Percentiles rank a stretch among this genome's conserved stretches.
Evolutionary conservation across 805 yeast genomes (phyloP).

Genomic region (Starmerella potacharoeniae): DNA sequence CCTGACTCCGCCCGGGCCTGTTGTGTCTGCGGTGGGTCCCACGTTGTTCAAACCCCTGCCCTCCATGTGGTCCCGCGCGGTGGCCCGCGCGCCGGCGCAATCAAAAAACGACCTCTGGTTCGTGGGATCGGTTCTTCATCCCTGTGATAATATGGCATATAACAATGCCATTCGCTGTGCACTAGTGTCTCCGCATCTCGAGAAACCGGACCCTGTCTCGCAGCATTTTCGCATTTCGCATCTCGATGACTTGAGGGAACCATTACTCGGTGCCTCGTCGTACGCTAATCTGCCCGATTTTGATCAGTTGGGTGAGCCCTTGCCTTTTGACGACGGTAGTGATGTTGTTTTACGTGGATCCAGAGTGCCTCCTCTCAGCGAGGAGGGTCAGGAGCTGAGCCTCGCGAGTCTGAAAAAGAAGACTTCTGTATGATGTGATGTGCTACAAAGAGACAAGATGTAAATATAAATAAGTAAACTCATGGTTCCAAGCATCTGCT

Average conservation of each 20-base stretch:
- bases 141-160: constrained; percentile 19
- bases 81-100: constrained; percentile 14
- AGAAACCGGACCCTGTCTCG: constrained; percentile 1
- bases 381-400: constrained; percentile 2
- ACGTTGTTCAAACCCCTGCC: constrained; percentile 24
- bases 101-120: constrained; percentile 20
- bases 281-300: background rate
- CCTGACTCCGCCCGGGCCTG: constrained; percentile 13
- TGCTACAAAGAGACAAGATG: background rate
- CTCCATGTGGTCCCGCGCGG: constrained; percentile 21
- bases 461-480: background rate
- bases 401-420: background rate
- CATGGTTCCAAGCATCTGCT: no score
- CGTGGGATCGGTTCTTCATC: constrained; percentile 19
- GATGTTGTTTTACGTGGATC: background rate
- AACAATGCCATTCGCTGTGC: constrained; percentile 9
- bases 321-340: background rate
- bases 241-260: background rate
- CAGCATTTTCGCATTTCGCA: constrained; percentile 5
- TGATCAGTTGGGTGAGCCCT: background rate
- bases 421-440: no score
- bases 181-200: constrained; percentile 7
- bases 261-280: background rate
- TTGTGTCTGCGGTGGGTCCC: constrained; percentile 9
- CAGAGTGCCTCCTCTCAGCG: background rate